Percentiles rank a stretch among this genome's conserved stretches.
phyloP scores from a whole-genome alignment of 148 eudicot species.

The Nyssa sinensis region DNA sequence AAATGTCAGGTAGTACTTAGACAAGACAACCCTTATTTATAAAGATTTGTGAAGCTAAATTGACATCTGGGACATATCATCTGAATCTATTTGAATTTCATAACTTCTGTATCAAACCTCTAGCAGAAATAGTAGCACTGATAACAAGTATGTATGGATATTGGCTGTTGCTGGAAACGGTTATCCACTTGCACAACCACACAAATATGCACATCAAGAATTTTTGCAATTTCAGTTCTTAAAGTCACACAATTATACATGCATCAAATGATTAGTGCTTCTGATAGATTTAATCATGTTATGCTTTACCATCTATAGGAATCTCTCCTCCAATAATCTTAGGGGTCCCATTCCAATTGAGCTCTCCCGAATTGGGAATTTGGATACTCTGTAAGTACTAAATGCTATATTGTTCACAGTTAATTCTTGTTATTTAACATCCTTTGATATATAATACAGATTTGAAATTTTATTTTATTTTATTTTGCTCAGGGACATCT shows the following conservation, averaged over 20 bases:
- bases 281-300: constrained; percentile 2
- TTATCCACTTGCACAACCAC: too few relatives aligned
- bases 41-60: too few relatives aligned
- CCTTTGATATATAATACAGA: not conserved
- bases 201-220: not conserved
- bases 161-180: too few relatives aligned
- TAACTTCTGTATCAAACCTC: too few relatives aligned
- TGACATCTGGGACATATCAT: too few relatives aligned
- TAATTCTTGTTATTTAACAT: not conserved
- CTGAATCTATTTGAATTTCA: too few relatives aligned
- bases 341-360: constrained; percentile 87
- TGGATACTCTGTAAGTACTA: constrained; percentile 79
- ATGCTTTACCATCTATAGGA: constrained; percentile 37
- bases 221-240: not conserved
- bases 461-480: not conserved
- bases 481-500: constrained; percentile 64
- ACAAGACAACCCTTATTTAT: too few relatives aligned
- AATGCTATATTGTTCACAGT: not conserved
- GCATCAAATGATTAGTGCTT: not conserved
- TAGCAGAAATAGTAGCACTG: too few relatives aligned
- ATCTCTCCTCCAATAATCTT: constrained; percentile 78
- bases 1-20: too few relatives aligned
- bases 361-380: constrained; percentile 88
- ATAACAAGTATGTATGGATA: too few relatives aligned
- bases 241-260: not conserved